phyloP scores from a whole-genome alignment of 805 yeast species.

The Yarrowia sp. region DNA sequence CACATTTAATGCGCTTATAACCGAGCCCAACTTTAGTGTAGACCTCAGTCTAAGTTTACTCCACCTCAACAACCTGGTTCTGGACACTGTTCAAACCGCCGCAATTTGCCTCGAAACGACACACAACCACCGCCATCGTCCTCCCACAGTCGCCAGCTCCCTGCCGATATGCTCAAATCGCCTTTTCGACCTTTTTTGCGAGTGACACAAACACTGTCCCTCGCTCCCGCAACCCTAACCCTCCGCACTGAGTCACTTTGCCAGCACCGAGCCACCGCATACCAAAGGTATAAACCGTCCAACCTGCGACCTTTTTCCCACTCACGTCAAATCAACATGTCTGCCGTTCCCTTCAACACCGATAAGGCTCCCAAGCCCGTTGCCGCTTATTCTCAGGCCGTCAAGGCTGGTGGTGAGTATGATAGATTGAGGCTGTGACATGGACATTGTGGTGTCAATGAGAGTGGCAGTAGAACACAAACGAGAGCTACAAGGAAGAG shows the following conservation, averaged over 20 bases:
- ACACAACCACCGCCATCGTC: neutral
- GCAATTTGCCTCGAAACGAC: no score
- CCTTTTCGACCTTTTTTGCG: neutral
- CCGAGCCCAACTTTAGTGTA: neutral
- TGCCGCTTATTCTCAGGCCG: conserved; percentile 94
- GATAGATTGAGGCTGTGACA: no score
- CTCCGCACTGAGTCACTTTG: conserved; percentile 7
- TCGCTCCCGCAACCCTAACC: neutral
- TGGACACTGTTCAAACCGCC: neutral
- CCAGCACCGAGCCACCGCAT: conserved; percentile 1
- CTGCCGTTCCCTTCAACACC: conserved; percentile 28
- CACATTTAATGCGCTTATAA: neutral
- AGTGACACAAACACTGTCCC: neutral
- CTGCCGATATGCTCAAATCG: neutral
- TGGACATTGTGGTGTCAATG: no score
- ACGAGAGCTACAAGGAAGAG: no score
- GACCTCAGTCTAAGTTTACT: neutral
- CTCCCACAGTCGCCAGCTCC: neutral
- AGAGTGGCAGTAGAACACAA: no score
- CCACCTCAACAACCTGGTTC: neutral
- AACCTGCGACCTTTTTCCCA: neutral
- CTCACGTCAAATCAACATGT: neutral
- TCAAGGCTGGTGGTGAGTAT: conserved; percentile 64
- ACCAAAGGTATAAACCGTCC: neutral
- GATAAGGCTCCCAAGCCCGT: conserved; percentile 87